Conservation (phyloP, 2,329 filamentous ascomycete species). For the Scedosporium boydii region DNA sequence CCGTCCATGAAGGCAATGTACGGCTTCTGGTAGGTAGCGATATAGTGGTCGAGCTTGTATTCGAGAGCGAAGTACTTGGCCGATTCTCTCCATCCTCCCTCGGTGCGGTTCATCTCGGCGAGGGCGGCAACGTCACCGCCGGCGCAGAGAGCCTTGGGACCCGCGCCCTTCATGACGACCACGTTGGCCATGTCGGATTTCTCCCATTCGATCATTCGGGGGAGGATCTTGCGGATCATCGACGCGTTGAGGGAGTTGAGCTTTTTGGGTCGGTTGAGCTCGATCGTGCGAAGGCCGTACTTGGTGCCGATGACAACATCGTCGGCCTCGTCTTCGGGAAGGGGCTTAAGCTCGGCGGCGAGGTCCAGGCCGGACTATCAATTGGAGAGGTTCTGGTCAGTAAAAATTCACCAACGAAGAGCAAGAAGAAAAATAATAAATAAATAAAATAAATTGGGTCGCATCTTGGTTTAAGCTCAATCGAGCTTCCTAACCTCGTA, state of each 20-base stretch:
- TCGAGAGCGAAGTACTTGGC: conserved; percentile 85
- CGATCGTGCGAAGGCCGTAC: conserved; percentile 83
- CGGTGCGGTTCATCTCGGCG: conserved; percentile 62
- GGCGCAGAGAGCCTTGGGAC: conserved; percentile 78
- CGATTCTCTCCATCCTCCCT: conserved; percentile 64
- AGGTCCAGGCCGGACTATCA: conserved; percentile 4
- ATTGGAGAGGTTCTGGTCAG: neutral
- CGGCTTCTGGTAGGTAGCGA: conserved; percentile 87
- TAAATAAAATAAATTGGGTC: neutral
- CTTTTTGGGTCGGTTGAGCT: conserved; percentile 89
- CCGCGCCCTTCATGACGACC: conserved; percentile 83
- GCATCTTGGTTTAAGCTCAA: neutral
- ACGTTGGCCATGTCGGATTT: conserved; percentile 93
- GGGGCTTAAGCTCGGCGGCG: neutral
- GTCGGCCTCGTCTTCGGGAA: conserved; percentile 59
- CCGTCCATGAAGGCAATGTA: conserved; percentile 96
- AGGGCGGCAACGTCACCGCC: conserved; percentile 83
- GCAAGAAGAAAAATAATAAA: neutral
- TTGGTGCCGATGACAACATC: conserved; percentile 88
- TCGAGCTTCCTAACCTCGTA: neutral
- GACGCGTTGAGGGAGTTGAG: conserved; percentile 87
- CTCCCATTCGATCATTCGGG: conserved; percentile 83
- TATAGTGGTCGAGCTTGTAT: conserved; percentile 92
- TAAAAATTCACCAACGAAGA: neutral
- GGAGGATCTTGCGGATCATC: conserved; percentile 91